Conservation (phyloP, 2,329 filamentous ascomycete species). For the Monosporascus sp. region DNA sequence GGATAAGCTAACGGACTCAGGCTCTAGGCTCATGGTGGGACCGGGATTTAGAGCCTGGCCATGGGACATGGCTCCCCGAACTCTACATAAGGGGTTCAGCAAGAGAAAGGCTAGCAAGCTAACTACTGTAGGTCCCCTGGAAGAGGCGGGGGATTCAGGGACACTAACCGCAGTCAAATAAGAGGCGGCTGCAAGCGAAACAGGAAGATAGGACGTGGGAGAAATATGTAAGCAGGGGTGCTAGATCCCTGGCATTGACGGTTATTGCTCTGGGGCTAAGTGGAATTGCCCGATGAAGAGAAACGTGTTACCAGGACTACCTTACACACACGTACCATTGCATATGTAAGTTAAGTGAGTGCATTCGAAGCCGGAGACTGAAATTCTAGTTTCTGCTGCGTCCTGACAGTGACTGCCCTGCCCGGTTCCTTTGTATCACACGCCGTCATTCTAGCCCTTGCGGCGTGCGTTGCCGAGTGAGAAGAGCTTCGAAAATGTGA, state of each 20-base stretch:
- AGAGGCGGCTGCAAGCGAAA: conserved; percentile 9
- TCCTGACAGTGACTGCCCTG: neutral
- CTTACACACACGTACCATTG: conserved; percentile 26
- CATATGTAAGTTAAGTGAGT: conserved; percentile 14
- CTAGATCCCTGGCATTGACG: conserved; percentile 27
- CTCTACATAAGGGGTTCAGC: conserved; percentile 13
- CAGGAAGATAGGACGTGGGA: conserved; percentile 4
- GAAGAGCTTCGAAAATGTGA: neutral
- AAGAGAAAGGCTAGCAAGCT: conserved; percentile 1
- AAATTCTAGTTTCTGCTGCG: neutral
- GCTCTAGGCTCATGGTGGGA: conserved; percentile 19
- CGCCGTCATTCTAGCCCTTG: neutral
- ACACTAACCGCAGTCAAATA: neutral
- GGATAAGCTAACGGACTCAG: conserved; percentile 15
- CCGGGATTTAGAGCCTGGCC: conserved; percentile 16
- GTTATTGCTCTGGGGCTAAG: conserved; percentile 33
- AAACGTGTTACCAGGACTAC: conserved; percentile 25
- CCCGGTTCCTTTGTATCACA: neutral
- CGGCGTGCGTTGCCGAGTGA: neutral
- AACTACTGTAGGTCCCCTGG: neutral
- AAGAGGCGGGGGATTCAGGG: neutral
- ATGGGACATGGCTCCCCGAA: neutral
- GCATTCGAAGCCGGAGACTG: neutral
- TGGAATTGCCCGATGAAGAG: conserved; percentile 40
- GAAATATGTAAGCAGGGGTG: conserved; percentile 19